Evolutionary conservation across 768 basidiomycete genomes (phyloP).

Genomic region (Pulveroboletus sp.): DNA sequence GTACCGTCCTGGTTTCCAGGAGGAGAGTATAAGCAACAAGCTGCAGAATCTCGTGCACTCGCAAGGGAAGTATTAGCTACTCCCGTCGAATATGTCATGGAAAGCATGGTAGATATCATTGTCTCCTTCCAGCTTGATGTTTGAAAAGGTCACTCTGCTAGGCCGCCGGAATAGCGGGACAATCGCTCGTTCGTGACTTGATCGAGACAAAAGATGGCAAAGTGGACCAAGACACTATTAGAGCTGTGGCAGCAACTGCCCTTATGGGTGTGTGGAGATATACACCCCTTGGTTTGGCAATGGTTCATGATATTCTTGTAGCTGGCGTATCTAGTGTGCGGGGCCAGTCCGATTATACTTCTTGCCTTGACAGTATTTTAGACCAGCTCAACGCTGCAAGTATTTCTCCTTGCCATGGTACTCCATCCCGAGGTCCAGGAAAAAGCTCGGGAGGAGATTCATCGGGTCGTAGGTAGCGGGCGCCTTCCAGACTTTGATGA

Average conservation of each 20-base stretch:
- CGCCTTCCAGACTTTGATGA: slow-evolving; percentile 29
- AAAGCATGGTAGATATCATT: slow-evolving; percentile 17
- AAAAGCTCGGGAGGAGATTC: slow-evolving; percentile 31
- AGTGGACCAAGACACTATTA: slow-evolving; percentile 12
- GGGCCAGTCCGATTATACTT: not conserved
- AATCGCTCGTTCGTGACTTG: slow-evolving; percentile 22
- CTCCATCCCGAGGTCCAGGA: slow-evolving; percentile 29
- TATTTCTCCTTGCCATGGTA: slow-evolving; percentile 34
- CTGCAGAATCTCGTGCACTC: slow-evolving; percentile 15
- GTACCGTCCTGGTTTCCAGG: slow-evolving; percentile 35
- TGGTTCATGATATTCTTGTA: slow-evolving; percentile 1
- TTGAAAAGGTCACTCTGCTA: not conserved
- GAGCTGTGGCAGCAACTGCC: slow-evolving; percentile 19
- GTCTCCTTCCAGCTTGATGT: not conserved
- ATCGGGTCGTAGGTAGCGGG: slow-evolving; percentile 26
- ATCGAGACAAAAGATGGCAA: not conserved
- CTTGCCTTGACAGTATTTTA: slow-evolving; percentile 2
- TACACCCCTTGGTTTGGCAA: not conserved
- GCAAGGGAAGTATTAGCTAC: slow-evolving; percentile 19
- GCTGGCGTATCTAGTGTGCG: slow-evolving; percentile 28
- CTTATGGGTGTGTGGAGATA: slow-evolving; percentile 17
- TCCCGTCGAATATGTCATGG: slow-evolving; percentile 20
- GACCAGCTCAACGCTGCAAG: slow-evolving; percentile 11
- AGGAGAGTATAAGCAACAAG: slow-evolving; percentile 20
- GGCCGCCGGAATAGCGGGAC: slow-evolving; percentile 17